Evolutionary conservation across 176 grass and related monocot genomes (phyloP).

Genomic region (Musa schizocarpa): DNA sequence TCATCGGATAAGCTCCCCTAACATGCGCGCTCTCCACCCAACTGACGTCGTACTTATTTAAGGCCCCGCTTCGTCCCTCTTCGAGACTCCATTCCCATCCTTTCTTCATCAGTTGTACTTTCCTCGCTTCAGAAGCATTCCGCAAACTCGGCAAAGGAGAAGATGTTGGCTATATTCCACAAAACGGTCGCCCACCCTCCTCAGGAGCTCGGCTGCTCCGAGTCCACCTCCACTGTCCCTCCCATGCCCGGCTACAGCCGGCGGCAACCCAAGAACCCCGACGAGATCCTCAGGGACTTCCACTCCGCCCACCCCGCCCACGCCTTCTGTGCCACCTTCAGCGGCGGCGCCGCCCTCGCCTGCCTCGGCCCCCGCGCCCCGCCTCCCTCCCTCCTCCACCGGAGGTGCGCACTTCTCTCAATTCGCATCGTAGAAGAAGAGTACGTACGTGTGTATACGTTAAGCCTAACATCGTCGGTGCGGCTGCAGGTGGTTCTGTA

Average conservation of each 20-base stretch:
- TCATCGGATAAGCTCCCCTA: background rate
- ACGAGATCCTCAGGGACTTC: conserved; percentile 19
- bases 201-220: conserved; percentile 8
- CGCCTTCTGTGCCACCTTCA: conserved; percentile 20
- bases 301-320: conserved; percentile 5
- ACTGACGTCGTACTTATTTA: background rate
- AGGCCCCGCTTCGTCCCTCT: background rate
- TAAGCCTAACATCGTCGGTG: background rate
- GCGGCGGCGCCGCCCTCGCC: conserved; percentile 17
- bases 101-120: background rate
- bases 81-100: background rate
- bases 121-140: background rate
- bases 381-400: background rate
- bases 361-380: background rate
- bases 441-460: background rate
- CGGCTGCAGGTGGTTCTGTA: conserved; percentile 11
- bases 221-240: background rate
- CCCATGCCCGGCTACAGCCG: background rate
- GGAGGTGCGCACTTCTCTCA: background rate
- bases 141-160: background rate
- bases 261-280: conserved; percentile 1
- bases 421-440: too few species aligned
- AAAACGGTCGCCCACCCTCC: conserved; percentile 12
- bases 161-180: conserved; percentile 23
- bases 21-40: background rate